These are phyloP conservation scores for Arthrobotrys musiformis DNA, from an alignment of 2,329 filamentous ascomycete species.

Conservation along the genomic window DNA sequence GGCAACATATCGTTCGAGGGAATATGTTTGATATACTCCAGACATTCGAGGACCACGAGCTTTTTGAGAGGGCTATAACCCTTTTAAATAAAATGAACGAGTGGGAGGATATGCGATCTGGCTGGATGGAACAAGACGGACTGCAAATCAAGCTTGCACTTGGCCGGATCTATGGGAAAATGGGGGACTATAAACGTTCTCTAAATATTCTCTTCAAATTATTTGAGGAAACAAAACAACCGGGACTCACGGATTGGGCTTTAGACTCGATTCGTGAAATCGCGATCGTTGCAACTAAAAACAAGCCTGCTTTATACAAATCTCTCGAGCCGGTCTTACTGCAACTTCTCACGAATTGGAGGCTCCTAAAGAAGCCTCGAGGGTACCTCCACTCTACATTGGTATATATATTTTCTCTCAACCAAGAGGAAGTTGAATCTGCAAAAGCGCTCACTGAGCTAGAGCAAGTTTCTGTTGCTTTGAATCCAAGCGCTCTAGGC, in stretches of 20 bases:
- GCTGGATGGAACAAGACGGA: background rate
- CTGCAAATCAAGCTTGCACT: background rate
- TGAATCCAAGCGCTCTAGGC: no score
- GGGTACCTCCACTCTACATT: background rate
- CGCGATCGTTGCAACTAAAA: background rate
- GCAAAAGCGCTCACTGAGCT: no score
- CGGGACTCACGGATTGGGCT: background rate
- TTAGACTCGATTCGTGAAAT: background rate
- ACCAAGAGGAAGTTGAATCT: background rate
- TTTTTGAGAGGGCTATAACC: background rate
- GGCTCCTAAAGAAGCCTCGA: background rate
- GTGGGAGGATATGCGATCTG: background rate
- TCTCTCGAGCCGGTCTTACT: background rate
- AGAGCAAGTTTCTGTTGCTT: no score
- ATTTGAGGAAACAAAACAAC: background rate
- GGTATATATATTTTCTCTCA: background rate
- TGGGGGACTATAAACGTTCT: background rate
- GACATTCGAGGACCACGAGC: background rate
- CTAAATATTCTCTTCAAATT: background rate
- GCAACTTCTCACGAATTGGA: background rate
- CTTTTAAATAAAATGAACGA: background rate
- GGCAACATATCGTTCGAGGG: background rate
- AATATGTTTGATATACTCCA: background rate
- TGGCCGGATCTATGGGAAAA: background rate
- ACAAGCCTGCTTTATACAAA: background rate